Evolutionary conservation across 2,329 filamentous ascomycete species (phyloP).

Genomic region (Xylariaceae sp.): DNA sequence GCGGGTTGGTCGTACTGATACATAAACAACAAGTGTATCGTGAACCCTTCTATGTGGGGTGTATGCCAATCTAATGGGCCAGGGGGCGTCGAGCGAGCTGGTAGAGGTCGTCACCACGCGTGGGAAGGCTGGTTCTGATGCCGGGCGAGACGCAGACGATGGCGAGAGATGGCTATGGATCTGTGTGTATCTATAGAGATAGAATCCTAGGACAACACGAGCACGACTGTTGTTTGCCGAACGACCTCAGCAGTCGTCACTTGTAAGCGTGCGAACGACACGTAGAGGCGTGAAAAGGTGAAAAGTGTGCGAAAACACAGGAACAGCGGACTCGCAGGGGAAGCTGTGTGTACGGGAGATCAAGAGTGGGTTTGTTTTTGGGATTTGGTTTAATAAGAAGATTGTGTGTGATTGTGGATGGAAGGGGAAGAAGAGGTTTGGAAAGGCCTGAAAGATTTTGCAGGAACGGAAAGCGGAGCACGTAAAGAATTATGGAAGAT

Average conservation of each 20-base stretch:
- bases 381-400: conserved; percentile 11
- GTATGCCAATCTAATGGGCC: conserved; percentile 19
- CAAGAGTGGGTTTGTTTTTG: conserved; percentile 4
- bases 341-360: conserved; percentile 8
- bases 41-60: conserved; percentile 33
- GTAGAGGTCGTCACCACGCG: conserved; percentile 17
- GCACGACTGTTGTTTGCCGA: neutral
- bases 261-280: conserved; percentile 3
- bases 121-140: conserved; percentile 8
- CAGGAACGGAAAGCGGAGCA: conserved; percentile 19
- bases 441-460: conserved; percentile 8
- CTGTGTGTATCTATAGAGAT: neutral
- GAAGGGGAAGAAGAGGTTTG: conserved; percentile 15
- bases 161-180: neutral
- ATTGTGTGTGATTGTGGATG: conserved; percentile 13
- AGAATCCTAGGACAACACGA: conserved; percentile 7
- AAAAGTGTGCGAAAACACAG: conserved; percentile 2
- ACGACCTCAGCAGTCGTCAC: neutral
- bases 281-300: conserved; percentile 10
- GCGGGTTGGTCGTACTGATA: conserved; percentile 91
- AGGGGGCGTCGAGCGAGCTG: conserved; percentile 14
- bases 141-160: conserved; percentile 5
- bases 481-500: conserved; percentile 15
- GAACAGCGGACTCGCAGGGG: conserved; percentile 4
- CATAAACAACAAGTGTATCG: conserved; percentile 70